Percentiles rank a stretch among this genome's conserved stretches.
phyloP scores from a whole-genome alignment of 2,329 filamentous ascomycete species.

The Geosmithia morbida region DNA sequence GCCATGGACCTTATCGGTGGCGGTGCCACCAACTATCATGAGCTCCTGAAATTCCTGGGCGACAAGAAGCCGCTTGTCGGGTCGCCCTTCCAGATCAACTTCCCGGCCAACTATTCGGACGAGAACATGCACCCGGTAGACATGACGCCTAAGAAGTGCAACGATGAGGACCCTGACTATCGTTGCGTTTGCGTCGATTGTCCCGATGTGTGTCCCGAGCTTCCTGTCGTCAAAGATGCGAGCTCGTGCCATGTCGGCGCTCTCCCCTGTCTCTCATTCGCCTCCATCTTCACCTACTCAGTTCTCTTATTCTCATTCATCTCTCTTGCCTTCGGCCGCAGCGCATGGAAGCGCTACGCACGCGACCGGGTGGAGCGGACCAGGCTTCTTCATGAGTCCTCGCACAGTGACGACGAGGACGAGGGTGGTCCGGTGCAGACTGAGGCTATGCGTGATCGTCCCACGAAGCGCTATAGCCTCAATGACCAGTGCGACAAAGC shows the following conservation, averaged over 20 bases:
- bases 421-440: slow-evolving; percentile 68
- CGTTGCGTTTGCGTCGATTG: slow-evolving; percentile 93
- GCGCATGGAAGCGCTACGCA: slow-evolving; percentile 60
- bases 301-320: slow-evolving; percentile 56
- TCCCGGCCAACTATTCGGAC: slow-evolving; percentile 48
- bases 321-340: slow-evolving; percentile 54
- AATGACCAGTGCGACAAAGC: slow-evolving; percentile 70
- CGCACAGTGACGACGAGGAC: slow-evolving; percentile 83
- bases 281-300: slow-evolving; percentile 76
- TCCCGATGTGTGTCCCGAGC: slow-evolving; percentile 65
- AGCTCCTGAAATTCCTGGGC: slow-evolving; percentile 82
- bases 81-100: slow-evolving; percentile 98
- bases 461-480: slow-evolving; percentile 64
- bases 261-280: slow-evolving; percentile 88
- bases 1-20: slow-evolving; percentile 96
- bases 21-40: slow-evolving; percentile 77
- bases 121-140: slow-evolving; percentile 57
- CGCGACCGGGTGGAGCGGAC: slow-evolving; percentile 67
- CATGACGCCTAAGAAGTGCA: slow-evolving; percentile 72
- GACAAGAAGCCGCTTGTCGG: slow-evolving; percentile 74
- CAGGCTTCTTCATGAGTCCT: slow-evolving; percentile 72
- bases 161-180: slow-evolving; percentile 73
- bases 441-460: slow-evolving; percentile 63
- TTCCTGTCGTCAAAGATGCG: slow-evolving; percentile 59
- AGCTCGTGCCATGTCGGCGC: slow-evolving; percentile 70